phyloP scores from a whole-genome alignment of 345 rosid genomes.

The Boechera stricta region DNA sequence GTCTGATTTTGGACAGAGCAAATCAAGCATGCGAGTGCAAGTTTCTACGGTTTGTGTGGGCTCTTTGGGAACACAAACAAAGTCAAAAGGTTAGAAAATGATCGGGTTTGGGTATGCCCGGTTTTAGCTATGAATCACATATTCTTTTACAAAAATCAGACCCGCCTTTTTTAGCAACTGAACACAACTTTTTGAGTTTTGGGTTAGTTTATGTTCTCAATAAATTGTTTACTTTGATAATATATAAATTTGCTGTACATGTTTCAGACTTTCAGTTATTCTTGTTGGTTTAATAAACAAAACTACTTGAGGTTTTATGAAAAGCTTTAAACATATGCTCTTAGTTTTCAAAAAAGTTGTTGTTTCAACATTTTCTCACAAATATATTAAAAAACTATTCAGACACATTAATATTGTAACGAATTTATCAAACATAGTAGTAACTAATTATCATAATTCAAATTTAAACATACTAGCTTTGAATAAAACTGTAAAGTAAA shows the following conservation, averaged over 20 bases:
- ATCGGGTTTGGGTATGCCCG: neutral
- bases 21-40: constrained; percentile 6
- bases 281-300: too few relatives aligned
- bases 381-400: too few relatives aligned
- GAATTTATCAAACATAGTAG: too few relatives aligned
- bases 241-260: neutral
- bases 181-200: neutral
- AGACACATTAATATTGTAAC: too few relatives aligned
- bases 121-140: neutral
- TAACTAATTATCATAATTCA: neutral
- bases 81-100: neutral
- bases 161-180: neutral
- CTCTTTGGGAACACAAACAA: neutral
- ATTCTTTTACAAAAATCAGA: neutral
- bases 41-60: neutral
- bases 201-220: neutral
- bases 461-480: too few relatives aligned
- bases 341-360: too few relatives aligned
- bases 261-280: neutral
- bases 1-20: neutral
- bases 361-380: too few relatives aligned
- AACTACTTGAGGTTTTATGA: too few relatives aligned
- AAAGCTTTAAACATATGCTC: too few relatives aligned
- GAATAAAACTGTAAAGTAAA: too few relatives aligned
- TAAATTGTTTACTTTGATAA: neutral